Evolutionary conservation across 805 yeast species (phyloP).

Genomic region (Myxozyma nipponensis): DNA sequence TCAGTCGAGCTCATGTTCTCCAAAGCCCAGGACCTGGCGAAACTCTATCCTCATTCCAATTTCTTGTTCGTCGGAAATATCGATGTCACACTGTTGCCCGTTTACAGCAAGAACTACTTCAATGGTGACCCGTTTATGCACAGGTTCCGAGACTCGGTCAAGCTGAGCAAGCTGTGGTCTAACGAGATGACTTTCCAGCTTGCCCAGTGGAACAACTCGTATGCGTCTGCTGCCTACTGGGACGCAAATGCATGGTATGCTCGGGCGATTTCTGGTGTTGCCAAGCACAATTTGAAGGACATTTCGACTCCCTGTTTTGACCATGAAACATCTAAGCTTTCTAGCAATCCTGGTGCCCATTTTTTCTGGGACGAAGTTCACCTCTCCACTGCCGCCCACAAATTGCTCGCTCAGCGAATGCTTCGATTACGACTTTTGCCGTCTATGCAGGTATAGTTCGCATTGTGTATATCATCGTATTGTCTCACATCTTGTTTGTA

Average conservation of each 20-base stretch:
- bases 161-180: slow-evolving; percentile 15
- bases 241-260: slow-evolving; percentile 24
- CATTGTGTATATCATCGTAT: no score
- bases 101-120: slow-evolving; percentile 11
- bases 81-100: slow-evolving; percentile 24
- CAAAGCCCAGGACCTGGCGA: slow-evolving; percentile 11
- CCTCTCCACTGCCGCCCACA: slow-evolving; percentile 24
- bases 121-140: slow-evolving; percentile 10
- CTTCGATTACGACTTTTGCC: slow-evolving; percentile 17
- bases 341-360: slow-evolving; percentile 10
- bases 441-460: slow-evolving; percentile 6
- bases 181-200: slow-evolving; percentile 9
- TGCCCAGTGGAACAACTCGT: slow-evolving; percentile 17
- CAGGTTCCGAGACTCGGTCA: slow-evolving; percentile 16
- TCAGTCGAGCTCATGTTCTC: slow-evolving; percentile 15
- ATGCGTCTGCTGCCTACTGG: slow-evolving; percentile 15
- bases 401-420: slow-evolving; percentile 10
- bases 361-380: slow-evolving; percentile 26
- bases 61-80: slow-evolving; percentile 15
- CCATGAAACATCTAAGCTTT: slow-evolving; percentile 6
- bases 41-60: slow-evolving; percentile 17
- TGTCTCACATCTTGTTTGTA: no score
- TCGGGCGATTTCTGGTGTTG: slow-evolving; percentile 18
- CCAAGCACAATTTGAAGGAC: slow-evolving; percentile 9
- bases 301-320: slow-evolving; percentile 10